These are phyloP conservation scores for Penicillium sp. DNA, from an alignment of 2,329 filamentous ascomycete species.

Conservation along the genomic window DNA sequence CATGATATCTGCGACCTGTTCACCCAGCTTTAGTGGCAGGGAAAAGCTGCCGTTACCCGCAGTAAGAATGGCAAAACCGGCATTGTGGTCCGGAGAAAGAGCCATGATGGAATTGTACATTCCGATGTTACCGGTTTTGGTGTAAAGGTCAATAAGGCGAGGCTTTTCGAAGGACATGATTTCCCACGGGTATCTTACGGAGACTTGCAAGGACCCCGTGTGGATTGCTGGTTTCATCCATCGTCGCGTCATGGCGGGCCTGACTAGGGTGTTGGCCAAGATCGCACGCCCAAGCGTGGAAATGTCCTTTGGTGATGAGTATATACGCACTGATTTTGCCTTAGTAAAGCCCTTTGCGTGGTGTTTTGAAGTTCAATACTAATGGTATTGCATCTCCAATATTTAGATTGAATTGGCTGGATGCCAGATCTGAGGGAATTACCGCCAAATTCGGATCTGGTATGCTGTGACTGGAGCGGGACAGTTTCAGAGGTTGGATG, in stretches of 20 bases:
- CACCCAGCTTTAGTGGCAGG: slow-evolving; percentile 5
- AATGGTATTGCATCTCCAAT: slow-evolving; percentile 47
- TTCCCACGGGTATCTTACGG: slow-evolving; percentile 51
- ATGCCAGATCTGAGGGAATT: slow-evolving; percentile 38
- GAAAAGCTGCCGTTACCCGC: slow-evolving; percentile 16
- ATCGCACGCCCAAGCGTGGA: slow-evolving; percentile 47
- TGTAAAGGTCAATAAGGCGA: slow-evolving; percentile 27
- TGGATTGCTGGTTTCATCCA: slow-evolving; percentile 50
- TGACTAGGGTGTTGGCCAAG: slow-evolving; percentile 41
- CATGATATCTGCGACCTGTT: slow-evolving; percentile 18
- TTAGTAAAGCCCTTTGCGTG: not conserved
- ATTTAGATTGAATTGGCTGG: slow-evolving; percentile 36
- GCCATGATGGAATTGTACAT: slow-evolving; percentile 26
- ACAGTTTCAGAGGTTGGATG: slow-evolving; percentile 44
- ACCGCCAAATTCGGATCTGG: slow-evolving; percentile 26
- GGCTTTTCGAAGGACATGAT: slow-evolving; percentile 28
- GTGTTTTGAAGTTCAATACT: slow-evolving; percentile 13
- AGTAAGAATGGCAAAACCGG: slow-evolving; percentile 26
- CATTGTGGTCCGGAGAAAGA: slow-evolving; percentile 28
- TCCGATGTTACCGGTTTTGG: slow-evolving; percentile 28
- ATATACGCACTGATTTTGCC: slow-evolving; percentile 36
- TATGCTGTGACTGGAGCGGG: slow-evolving; percentile 33
- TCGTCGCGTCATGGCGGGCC: slow-evolving; percentile 41
- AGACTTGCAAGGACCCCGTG: slow-evolving; percentile 41
- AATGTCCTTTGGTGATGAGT: slow-evolving; percentile 48